A percentile compares a stretch with the other conserved stretches of the same genome.
Evolutionary conservation across 2,329 filamentous ascomycete species (phyloP).

Genomic region (Cytospora paraplurivora): DNA sequence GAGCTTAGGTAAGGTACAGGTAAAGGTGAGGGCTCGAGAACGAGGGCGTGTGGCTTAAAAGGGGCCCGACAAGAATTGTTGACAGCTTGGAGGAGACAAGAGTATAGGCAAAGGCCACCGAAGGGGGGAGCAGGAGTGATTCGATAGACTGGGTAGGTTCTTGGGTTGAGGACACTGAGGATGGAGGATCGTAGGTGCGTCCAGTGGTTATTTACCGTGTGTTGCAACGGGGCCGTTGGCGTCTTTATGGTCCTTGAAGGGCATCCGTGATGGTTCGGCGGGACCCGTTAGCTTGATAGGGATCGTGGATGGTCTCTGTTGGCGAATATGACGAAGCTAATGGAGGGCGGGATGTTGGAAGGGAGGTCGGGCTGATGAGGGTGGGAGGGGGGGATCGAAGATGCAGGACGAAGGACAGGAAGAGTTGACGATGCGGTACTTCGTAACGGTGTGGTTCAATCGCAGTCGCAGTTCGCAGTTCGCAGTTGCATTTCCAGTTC

Average conservation of each 20-base stretch:
- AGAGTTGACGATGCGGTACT: constrained; percentile 7
- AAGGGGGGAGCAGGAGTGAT: constrained; percentile 1
- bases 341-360: background rate
- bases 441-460: constrained; percentile 3
- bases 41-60: constrained; percentile 25
- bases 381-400: constrained; percentile 1
- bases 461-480: background rate
- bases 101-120: constrained; percentile 15
- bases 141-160: background rate
- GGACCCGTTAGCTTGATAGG: constrained; percentile 5
- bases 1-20: constrained; percentile 24
- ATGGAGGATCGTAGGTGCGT: constrained; percentile 7
- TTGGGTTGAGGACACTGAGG: constrained; percentile 15
- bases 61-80: constrained; percentile 27
- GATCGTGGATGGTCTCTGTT: background rate
- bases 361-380: background rate
- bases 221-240: constrained; percentile 27
- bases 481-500: too few species aligned
- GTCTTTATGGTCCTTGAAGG: constrained; percentile 27
- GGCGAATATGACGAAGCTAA: constrained; percentile 3
- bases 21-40: constrained; percentile 22
- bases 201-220: constrained; percentile 28
- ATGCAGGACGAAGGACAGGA: constrained; percentile 8
- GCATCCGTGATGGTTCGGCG: constrained; percentile 24
- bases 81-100: constrained; percentile 23